phyloP scores from a whole-genome alignment of 768 basidiomycete genomes.

The Phlegmacium glaucopus region DNA sequence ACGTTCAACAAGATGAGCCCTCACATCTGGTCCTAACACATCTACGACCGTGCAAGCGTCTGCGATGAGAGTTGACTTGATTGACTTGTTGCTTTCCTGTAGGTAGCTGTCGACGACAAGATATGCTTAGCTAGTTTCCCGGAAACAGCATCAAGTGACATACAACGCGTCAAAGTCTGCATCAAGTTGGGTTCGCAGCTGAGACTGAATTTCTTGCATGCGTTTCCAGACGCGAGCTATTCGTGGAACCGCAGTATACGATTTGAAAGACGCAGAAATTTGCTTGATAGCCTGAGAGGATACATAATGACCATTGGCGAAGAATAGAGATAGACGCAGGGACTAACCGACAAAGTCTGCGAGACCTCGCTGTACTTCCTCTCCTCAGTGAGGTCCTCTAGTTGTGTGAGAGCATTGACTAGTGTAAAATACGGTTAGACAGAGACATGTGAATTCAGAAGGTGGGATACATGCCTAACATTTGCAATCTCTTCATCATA shows the following conservation, averaged over 20 bases:
- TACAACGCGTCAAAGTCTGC: slow-evolving; percentile 92
- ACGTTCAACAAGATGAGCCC: slow-evolving; percentile 77
- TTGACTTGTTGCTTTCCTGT: slow-evolving; percentile 67
- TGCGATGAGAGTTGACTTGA: slow-evolving; percentile 61
- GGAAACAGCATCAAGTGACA: slow-evolving; percentile 24
- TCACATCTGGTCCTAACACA: slow-evolving; percentile 82
- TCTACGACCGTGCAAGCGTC: slow-evolving; percentile 91
- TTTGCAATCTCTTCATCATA: slow-evolving; percentile 83
- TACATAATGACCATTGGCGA: slow-evolving; percentile 2
- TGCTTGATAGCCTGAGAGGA: slow-evolving; percentile 76
- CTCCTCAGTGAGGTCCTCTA: slow-evolving; percentile 75
- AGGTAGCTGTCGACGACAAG: slow-evolving; percentile 53
- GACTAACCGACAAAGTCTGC: slow-evolving; percentile 67
- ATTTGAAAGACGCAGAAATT: slow-evolving; percentile 75
- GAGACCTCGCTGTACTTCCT: slow-evolving; percentile 82
- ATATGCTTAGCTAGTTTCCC: slow-evolving; percentile 1
- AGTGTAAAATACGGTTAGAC: background rate
- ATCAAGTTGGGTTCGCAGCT: slow-evolving; percentile 77
- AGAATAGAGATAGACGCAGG: background rate
- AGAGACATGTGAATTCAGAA: background rate
- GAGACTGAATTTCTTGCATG: slow-evolving; percentile 80
- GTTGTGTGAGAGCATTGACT: slow-evolving; percentile 82
- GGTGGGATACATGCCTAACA: slow-evolving; percentile 67
- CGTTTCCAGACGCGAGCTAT: slow-evolving; percentile 77
- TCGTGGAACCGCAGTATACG: slow-evolving; percentile 70